Evolutionary conservation across 2,329 filamentous ascomycete species (phyloP).

Genomic region (Lanzia echinophila): DNA sequence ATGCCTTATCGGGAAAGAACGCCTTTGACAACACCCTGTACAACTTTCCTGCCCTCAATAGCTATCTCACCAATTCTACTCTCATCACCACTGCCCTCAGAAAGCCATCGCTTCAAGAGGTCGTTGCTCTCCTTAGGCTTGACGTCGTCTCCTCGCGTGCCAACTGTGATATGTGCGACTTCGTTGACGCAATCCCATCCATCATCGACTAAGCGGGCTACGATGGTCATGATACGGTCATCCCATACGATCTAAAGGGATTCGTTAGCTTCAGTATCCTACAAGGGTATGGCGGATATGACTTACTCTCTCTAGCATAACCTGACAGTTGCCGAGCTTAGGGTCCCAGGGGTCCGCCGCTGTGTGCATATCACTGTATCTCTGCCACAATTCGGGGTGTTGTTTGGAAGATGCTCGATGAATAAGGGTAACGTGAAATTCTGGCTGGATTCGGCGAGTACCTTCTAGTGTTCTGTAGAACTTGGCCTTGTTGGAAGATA

Average conservation of each 20-base stretch:
- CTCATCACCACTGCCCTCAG: slow-evolving; percentile 40
- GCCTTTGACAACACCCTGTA: slow-evolving; percentile 27
- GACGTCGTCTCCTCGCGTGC: slow-evolving; percentile 65
- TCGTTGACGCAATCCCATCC: slow-evolving; percentile 67
- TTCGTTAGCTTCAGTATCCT: not conserved
- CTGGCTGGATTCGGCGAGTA: slow-evolving; percentile 67
- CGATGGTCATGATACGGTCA: slow-evolving; percentile 81
- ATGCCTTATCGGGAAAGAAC: slow-evolving; percentile 21
- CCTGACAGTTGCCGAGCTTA: slow-evolving; percentile 56
- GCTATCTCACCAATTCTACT: slow-evolving; percentile 28
- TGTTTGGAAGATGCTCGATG: slow-evolving; percentile 61
- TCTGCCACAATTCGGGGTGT: slow-evolving; percentile 66
- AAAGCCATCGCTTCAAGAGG: slow-evolving; percentile 68
- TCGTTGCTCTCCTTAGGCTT: slow-evolving; percentile 96
- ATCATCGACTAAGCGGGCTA: slow-evolving; percentile 63
- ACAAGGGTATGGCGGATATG: not conserved
- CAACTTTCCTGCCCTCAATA: slow-evolving; percentile 22
- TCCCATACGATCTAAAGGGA: slow-evolving; percentile 67
- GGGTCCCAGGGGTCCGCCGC: slow-evolving; percentile 25
- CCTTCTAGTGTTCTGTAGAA: slow-evolving; percentile 74
- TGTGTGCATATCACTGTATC: slow-evolving; percentile 55
- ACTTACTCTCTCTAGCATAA: slow-evolving; percentile 55
- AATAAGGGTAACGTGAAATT: slow-evolving; percentile 92
- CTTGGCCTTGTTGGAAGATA: slow-evolving; percentile 44
- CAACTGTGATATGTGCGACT: slow-evolving; percentile 82